Evolutionary conservation across 179 eudicot genomes (phyloP), one percentile per base, ranked within the genome.

Genomic region (Patellifolia procumbens): DNA sequence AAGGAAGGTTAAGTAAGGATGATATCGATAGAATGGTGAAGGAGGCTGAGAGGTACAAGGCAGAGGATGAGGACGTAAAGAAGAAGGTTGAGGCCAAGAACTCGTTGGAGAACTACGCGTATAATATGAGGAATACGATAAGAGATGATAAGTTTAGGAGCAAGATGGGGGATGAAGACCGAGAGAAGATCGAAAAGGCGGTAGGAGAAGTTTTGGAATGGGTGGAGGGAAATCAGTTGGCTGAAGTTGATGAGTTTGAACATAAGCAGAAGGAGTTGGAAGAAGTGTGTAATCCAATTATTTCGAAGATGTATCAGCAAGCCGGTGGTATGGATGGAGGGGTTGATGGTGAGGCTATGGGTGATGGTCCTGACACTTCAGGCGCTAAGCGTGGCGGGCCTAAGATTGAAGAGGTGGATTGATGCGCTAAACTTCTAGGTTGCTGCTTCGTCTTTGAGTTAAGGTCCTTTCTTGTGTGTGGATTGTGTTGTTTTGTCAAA

Each of bases 321-420:
- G 45, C 65, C 17, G 73, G 69, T 48, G 75, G 69, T 0, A 70
- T 6, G 11, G 49, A 2, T 13, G 26, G 34, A 9, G 74, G 46
- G 16, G 74, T 32, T 11, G 67, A 7, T 28, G 65, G 15, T 45
- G 80, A 45, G 35, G 79, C 43, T 19, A 76, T 45, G 79, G 76
- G 68, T 2, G 62, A 29, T 51, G 61, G 61, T 1, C 64, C 61
- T 9, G 34, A 48, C 20, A 70, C 29, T 17, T 42, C 61, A 1
- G 62, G 71, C 26, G 63, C 16, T 26, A 20, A n/a, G n/a, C 13
- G 62, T 1, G 76, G 63, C 0, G 72, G 81, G n/a, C 81, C 76
- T 19, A 78, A 78, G 63, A 78, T 78, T 48, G 80, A 78, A 55
- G 81, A 78, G 76, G 81, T 78, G 43, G 76, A 71, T 52, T 77